Evolutionary conservation across 257 asterid genomes (phyloP), one percentile per base, ranked within the genome.

Genomic region (Nyctanthes arbortristis): DNA sequence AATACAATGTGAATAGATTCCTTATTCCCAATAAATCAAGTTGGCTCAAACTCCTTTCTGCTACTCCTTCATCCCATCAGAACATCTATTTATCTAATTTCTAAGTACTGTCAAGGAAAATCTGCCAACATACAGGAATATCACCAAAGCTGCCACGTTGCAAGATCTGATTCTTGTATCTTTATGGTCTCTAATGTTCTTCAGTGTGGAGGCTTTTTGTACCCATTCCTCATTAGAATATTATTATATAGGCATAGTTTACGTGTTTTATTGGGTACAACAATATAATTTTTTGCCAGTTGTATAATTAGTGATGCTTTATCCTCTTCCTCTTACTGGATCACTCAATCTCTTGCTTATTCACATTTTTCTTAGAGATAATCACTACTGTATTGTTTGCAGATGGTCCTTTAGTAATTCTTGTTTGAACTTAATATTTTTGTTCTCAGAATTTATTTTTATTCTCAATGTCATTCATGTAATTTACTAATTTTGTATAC

Each of bases 351-450:
- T 49, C 18, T 2, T 39, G 35, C 11, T 30, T 27, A 24, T 47
- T 34, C 40, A 18, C 29, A 33, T 47, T 54, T 71, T 59, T 66
- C 27, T 35, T 66, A 61, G 59, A 24, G 18, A 30, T 13, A 14
- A 31, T 11, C 39, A 45, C 35, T 25, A 29, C 62, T 30, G 13
- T 30, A 40, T 7, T 14, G 11, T 57, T 32, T 39, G 55, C 20
- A 20, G 67, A 31, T 64, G 59, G 2, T 29, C 32, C 67, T 24
- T 37, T 24, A 4, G 52, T 45, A 45, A 28, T 73, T 30, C 30
- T 43, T 25, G 34, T 11, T 58, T 29, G 43, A 73, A 40, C 66
- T 40, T 22, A 11, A 52, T 52, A 65, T 66, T 66, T 59, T 70
- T 34, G 40, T 30, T 65, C 65, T 34, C 37, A 12, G 36, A 28